phyloP scores from a whole-genome alignment of 768 basidiomycete species.

The Chalciporus sphaerocephalus region DNA sequence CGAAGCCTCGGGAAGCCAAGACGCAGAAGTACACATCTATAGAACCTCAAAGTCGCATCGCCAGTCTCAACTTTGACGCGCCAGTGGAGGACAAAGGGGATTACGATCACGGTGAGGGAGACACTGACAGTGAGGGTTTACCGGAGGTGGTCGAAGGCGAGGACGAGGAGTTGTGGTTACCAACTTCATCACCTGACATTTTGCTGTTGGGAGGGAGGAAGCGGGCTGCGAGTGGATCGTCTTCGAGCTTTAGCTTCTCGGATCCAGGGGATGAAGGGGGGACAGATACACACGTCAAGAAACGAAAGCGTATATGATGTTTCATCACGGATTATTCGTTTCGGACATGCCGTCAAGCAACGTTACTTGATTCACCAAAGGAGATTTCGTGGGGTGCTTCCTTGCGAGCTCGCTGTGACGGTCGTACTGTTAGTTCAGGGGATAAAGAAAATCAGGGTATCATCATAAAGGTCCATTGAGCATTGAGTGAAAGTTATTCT shows the following conservation, averaged over 20 bases:
- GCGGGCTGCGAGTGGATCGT: constrained; percentile 24
- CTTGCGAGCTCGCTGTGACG: too few relatives aligned
- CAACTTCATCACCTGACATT: constrained; percentile 40
- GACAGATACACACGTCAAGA: constrained; percentile 23
- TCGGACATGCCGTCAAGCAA: background rate
- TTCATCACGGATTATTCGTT: constrained; percentile 3
- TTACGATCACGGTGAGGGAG: background rate
- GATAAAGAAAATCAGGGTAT: too few relatives aligned
- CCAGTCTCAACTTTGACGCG: constrained; percentile 3
- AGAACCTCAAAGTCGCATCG: constrained; percentile 9
- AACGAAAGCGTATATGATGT: constrained; percentile 19
- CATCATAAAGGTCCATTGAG: too few relatives aligned
- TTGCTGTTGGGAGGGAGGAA: constrained; percentile 30
- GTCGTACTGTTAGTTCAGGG: too few relatives aligned
- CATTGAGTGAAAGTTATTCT: too few relatives aligned
- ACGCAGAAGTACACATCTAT: constrained; percentile 4
- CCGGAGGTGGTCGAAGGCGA: constrained; percentile 14
- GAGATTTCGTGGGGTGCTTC: too few relatives aligned
- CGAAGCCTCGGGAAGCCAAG: constrained; percentile 29
- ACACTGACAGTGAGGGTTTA: constrained; percentile 6
- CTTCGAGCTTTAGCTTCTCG: constrained; percentile 21
- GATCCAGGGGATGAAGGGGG: constrained; percentile 13
- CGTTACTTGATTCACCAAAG: too few relatives aligned
- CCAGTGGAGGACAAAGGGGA: background rate
- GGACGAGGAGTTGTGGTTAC: constrained; percentile 41